Base-by-base conservation (phyloP, 768 basidiomycete species). In the Coprinopsis marcescibilis region DNA sequence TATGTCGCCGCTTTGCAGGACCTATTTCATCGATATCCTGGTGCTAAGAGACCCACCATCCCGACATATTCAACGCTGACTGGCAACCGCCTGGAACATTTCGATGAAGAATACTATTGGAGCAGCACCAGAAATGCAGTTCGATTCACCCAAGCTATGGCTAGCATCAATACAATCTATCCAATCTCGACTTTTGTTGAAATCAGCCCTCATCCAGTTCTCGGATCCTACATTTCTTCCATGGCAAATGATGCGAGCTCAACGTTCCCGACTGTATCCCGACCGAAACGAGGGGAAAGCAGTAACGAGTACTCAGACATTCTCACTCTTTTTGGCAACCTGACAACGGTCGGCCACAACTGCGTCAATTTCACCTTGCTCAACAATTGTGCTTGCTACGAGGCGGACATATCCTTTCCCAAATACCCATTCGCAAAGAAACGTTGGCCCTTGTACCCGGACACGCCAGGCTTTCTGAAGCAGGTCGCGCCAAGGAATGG, bases 71-170 rank as follows among this genome's bases (percentile, higher is more conserved):
- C 74, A 0, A 68, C 71, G 5, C 44, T 57, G 5, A 65, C 65
- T 10, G 69, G 67, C 0, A 33, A 51, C 0, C 33, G 52, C 3
- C 57, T 56, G 14, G 46, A 53, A 1, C 46, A 49, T 1, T 70
- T 67, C 48, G 58, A 57, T 6, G 53, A 63, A 0, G 60, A 69
- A 6, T 75, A 75, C 52, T 64, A 66, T 36, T 75, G 74, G 74
- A 29, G 57, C 34, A 68, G 65, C 47, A 58, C 63, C 5, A 61
- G 68, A 7, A 46, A 53, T 2, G 65, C 69, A 3, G 73, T 75
- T 2, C 53, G 51, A 6, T 76, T 76, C 52, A 51, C 54, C 1
- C 38, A 61, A 11, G 61, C 68, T 1, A 56, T 72, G n/a, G 30
- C 50, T 21, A 32, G 50, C 3, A 54, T 71, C 10, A 38, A 57